A percentile compares a stretch with the other conserved stretches of the same genome.
phyloP scores from a whole-genome alignment of 2,329 filamentous ascomycete genomes.

The Lasiodiplodia gonubiensis region DNA sequence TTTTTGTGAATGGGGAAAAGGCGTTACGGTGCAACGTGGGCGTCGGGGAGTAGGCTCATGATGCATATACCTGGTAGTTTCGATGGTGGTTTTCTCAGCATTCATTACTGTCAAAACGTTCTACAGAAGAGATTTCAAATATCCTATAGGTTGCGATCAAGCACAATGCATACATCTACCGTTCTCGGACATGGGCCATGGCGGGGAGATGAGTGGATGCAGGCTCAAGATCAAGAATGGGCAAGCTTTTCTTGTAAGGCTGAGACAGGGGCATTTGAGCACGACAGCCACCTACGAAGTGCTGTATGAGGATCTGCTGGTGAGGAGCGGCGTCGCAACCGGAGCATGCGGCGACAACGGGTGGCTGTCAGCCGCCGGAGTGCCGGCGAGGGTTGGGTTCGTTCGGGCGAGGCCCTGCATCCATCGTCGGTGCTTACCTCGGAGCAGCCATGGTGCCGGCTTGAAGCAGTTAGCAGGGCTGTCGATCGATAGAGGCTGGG shows the following conservation, averaged over 20 bases:
- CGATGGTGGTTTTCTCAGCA: not conserved
- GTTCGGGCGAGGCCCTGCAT: conserved; percentile 9
- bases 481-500: conserved; percentile 17
- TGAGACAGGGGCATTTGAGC: conserved; percentile 3
- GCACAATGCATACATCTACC: not conserved
- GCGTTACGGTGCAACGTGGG: conserved; percentile 6
- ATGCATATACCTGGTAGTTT: conserved; percentile 22
- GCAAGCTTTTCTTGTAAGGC: conserved; percentile 20
- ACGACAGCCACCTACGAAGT: not conserved
- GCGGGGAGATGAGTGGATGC: not conserved
- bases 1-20: not conserved
- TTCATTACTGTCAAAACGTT: not conserved
- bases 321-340: conserved; percentile 8
- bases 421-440: not conserved
- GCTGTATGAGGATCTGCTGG: not conserved
- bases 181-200: not conserved
- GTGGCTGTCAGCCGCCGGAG: not conserved
- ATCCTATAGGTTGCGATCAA: not conserved
- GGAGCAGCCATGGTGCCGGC: not conserved
- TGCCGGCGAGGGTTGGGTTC: not conserved
- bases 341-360: conserved; percentile 1
- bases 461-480: not conserved
- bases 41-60: not conserved
- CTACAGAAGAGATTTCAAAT: not conserved
- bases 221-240: not conserved